Conservation (phyloP, 2,329 filamentous ascomycete genomes). For the Alternaria tenuissima region DNA sequence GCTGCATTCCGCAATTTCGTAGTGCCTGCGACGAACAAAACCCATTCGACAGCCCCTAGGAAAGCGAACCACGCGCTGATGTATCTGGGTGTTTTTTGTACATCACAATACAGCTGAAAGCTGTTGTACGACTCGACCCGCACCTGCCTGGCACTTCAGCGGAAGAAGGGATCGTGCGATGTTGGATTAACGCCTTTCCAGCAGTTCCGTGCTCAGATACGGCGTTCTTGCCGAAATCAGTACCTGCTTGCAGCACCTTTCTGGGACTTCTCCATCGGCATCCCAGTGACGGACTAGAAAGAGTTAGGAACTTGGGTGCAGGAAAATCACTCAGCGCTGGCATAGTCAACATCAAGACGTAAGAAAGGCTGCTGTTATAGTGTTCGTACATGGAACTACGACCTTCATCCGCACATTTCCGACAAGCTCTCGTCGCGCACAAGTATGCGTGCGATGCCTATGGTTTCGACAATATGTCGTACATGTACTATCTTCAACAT, state of each 20-base stretch:
- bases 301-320: background rate
- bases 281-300: background rate
- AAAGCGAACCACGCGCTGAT: background rate
- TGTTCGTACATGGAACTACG: background rate
- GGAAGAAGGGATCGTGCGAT: background rate
- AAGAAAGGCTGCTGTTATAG: background rate
- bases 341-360: background rate
- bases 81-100: background rate
- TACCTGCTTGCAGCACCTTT: background rate
- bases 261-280: background rate
- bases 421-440: background rate
- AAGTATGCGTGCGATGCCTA: background rate
- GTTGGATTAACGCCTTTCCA: background rate
- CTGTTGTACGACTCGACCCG: background rate
- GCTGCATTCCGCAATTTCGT: slow-evolving; percentile 20
- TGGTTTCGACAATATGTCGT: background rate
- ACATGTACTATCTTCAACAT: background rate
- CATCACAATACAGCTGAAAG: background rate
- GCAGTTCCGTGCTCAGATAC: background rate
- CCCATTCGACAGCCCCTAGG: background rate
- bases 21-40: background rate
- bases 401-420: background rate
- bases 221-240: background rate
- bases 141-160: too few species aligned
- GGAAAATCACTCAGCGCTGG: background rate